A percentile compares a stretch with the other conserved stretches of the same genome.
Conservation (phyloP, 2,329 filamentous ascomycete genomes). For the Claviceps capensis region DNA sequence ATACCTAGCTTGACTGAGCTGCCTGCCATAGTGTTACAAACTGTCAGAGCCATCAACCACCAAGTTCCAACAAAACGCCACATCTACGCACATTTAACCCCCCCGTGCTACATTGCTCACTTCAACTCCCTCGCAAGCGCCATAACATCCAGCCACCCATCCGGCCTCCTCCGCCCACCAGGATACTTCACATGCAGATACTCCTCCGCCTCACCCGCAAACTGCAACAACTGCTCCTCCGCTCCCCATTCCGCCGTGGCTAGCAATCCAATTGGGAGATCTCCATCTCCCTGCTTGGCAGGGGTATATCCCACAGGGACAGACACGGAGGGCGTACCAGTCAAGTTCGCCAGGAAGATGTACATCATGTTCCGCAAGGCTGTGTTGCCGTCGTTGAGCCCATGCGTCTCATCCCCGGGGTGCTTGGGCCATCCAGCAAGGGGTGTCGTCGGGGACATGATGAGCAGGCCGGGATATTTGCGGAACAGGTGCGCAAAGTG, state of each 20-base stretch:
- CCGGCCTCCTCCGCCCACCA: slow-evolving; percentile 35
- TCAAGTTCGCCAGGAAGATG: slow-evolving; percentile 73
- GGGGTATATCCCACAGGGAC: slow-evolving; percentile 62
- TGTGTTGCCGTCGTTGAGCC: slow-evolving; percentile 59
- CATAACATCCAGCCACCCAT: slow-evolving; percentile 46
- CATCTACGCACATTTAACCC: neutral
- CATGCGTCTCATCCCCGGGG: slow-evolving; percentile 49
- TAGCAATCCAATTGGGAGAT: slow-evolving; percentile 47
- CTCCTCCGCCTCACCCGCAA: slow-evolving; percentile 42
- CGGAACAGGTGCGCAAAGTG: slow-evolving; percentile 61
- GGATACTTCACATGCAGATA: slow-evolving; percentile 36
- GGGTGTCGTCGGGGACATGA: slow-evolving; percentile 67
- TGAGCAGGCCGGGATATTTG: slow-evolving; percentile 58
- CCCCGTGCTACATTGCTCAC: slow-evolving; percentile 7
- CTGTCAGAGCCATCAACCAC: neutral
- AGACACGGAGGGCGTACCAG: slow-evolving; percentile 61
- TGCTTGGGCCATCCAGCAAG: slow-evolving; percentile 58
- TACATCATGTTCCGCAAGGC: slow-evolving; percentile 73
- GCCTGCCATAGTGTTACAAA: no score
- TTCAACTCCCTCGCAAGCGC: slow-evolving; percentile 7
- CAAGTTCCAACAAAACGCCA: neutral
- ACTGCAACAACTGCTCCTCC: slow-evolving; percentile 49
- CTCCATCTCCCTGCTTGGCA: slow-evolving; percentile 41
- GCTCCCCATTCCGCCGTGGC: slow-evolving; percentile 53
- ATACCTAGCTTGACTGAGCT: no score